These are phyloP conservation scores for Limtongia smithiae DNA, from an alignment of 805 yeast species.

Conservation along the genomic window DNA sequence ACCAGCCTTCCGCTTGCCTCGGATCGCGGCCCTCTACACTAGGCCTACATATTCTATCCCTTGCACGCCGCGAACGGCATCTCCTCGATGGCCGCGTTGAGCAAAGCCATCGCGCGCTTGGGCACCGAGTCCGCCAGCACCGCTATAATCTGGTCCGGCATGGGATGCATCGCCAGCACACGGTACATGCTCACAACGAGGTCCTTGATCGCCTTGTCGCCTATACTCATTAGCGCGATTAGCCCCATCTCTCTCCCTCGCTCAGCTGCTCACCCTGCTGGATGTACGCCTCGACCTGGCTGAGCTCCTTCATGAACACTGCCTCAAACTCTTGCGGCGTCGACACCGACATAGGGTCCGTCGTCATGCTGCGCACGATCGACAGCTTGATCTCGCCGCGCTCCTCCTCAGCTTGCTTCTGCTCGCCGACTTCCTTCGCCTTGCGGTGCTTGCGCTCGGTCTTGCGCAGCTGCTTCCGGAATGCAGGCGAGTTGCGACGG, in stretches of 20 bases:
- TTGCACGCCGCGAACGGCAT: conserved; percentile 12
- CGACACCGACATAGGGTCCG: conserved; percentile 49
- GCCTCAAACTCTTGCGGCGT: conserved; percentile 22
- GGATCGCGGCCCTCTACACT: too few relatives aligned
- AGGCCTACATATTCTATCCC: too few relatives aligned
- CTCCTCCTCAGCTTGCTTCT: conserved; percentile 52
- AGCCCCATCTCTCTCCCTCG: background rate
- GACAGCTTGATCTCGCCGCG: conserved; percentile 58
- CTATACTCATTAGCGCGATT: conserved; percentile 1
- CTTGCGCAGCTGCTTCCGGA: conserved; percentile 72
- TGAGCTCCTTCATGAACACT: conserved; percentile 17
- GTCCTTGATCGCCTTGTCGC: conserved; percentile 13
- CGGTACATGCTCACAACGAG: conserved; percentile 25
- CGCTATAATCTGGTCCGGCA: conserved; percentile 25
- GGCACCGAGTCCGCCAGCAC: conserved; percentile 24
- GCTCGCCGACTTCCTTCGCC: conserved; percentile 47
- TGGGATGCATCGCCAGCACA: conserved; percentile 22
- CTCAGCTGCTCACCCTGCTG: conserved; percentile 19
- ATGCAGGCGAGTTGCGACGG: conserved; percentile 77
- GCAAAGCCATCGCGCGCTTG: conserved; percentile 5
- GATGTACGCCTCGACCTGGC: conserved; percentile 18
- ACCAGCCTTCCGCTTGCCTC: too few relatives aligned
- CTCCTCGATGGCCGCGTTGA: conserved; percentile 13
- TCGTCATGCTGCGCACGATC: conserved; percentile 59
- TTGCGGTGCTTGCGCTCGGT: conserved; percentile 52